phyloP scores from a whole-genome alignment of 495 filamentous ascomycete genomes.

The Daldinia childiae region DNA sequence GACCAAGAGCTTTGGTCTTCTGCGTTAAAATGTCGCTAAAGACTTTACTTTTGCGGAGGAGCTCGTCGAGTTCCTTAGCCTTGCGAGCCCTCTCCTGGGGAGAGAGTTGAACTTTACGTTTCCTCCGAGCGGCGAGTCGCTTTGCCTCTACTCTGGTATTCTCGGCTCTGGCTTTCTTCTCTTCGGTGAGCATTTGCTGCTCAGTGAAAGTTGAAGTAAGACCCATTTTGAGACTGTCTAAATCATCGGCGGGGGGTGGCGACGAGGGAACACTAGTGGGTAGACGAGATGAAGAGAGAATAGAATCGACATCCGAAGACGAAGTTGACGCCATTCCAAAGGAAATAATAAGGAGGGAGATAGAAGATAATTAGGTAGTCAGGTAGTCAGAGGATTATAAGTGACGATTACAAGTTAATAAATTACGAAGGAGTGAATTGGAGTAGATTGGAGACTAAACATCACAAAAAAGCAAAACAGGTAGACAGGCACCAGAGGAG shows the following conservation, averaged over 20 bases:
- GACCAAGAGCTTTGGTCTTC: constrained; percentile 64
- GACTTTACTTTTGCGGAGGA: constrained; percentile 57
- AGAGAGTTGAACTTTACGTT: constrained; percentile 58
- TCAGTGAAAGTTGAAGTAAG: constrained; percentile 38
- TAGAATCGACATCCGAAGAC: constrained; percentile 46
- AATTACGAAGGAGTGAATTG: neutral
- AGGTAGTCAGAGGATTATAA: neutral
- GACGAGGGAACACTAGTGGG: constrained; percentile 57
- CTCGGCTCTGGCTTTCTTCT: constrained; percentile 58
- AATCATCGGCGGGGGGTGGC: constrained; percentile 44
- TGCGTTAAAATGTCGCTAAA: constrained; percentile 64
- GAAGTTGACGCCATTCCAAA: constrained; percentile 42
- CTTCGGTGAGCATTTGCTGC: constrained; percentile 49
- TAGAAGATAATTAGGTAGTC: neutral
- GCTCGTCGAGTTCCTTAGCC: constrained; percentile 60
- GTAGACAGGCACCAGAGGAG: neutral
- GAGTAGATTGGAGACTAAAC: neutral
- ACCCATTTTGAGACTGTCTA: constrained; percentile 47
- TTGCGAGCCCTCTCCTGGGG: constrained; percentile 62
- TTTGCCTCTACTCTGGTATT: constrained; percentile 61
- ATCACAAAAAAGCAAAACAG: constrained; percentile 8
- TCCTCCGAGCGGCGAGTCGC: constrained; percentile 52
- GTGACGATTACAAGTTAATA: neutral
- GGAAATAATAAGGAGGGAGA: neutral
- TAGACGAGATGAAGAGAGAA: constrained; percentile 47